Evolutionary conservation across 2,329 filamentous ascomycete species (phyloP).

Genomic region (Lizonia empirigonia): DNA sequence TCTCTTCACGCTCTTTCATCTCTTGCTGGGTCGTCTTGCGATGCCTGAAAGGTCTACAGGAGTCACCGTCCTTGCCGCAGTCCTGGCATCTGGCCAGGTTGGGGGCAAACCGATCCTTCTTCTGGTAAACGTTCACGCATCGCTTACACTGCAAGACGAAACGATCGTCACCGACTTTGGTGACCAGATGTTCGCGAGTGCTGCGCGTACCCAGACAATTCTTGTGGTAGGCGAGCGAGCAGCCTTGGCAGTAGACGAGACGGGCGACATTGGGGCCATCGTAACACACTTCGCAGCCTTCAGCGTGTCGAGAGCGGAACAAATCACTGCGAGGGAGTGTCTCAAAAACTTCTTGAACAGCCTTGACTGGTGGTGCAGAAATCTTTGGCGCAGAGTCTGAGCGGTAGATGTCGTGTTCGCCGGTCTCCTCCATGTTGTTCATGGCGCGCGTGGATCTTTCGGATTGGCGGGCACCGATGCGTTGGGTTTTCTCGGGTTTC

Average conservation of each 20-base stretch:
- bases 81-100: slow-evolving; percentile 72
- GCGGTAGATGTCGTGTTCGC: slow-evolving; percentile 63
- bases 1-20: slow-evolving; percentile 79
- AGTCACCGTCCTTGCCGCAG: slow-evolving; percentile 68
- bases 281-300: slow-evolving; percentile 75
- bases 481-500: slow-evolving; percentile 27
- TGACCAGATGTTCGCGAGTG: slow-evolving; percentile 82
- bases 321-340: slow-evolving; percentile 63
- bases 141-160: slow-evolving; percentile 91
- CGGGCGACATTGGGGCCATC: slow-evolving; percentile 65
- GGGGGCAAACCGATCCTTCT: slow-evolving; percentile 73
- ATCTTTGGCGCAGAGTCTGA: slow-evolving; percentile 50
- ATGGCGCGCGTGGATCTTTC: slow-evolving; percentile 53
- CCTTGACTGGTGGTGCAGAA: slow-evolving; percentile 61
- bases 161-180: slow-evolving; percentile 75
- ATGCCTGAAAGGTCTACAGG: slow-evolving; percentile 76
- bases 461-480: slow-evolving; percentile 50
- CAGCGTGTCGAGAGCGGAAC: slow-evolving; percentile 73
- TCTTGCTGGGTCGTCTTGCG: slow-evolving; percentile 79
- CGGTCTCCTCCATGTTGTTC: slow-evolving; percentile 60
- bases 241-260: slow-evolving; percentile 89
- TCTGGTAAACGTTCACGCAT: slow-evolving; percentile 72
- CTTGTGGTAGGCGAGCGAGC: slow-evolving; percentile 82
- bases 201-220: slow-evolving; percentile 76
- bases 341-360: slow-evolving; percentile 74